Evolutionary conservation across 805 yeast genomes (phyloP).

Genomic region (Metschnikowia orientalis): DNA sequence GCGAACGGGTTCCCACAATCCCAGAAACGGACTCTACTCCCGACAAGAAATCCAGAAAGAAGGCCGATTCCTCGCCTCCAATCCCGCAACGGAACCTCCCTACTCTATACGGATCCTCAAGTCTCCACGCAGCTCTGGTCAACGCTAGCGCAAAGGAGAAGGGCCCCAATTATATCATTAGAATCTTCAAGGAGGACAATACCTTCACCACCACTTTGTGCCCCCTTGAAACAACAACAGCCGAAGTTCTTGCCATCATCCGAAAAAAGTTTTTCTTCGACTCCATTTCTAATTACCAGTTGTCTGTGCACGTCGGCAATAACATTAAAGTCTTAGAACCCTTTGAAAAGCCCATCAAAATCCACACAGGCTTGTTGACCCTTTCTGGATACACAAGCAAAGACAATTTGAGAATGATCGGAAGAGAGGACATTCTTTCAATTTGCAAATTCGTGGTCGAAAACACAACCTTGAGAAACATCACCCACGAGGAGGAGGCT

Average conservation of each 20-base stretch:
- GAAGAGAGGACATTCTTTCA: conserved; percentile 78
- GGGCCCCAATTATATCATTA: conserved; percentile 47
- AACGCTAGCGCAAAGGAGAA: conserved; percentile 7
- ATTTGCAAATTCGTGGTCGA: conserved; percentile 76
- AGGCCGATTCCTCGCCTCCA: conserved; percentile 9
- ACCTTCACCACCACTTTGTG: conserved; percentile 82
- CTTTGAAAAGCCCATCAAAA: conserved; percentile 70
- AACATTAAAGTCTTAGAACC: conserved; percentile 67
- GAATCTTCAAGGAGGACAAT: conserved; percentile 80
- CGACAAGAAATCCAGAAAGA: conserved; percentile 7
- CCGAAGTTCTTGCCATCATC: conserved; percentile 64
- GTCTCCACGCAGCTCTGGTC: not conserved
- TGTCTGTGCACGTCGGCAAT: conserved; percentile 72
- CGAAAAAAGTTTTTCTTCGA: conserved; percentile 76
- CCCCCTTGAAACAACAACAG: conserved; percentile 70
- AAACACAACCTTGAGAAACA: conserved; percentile 54
- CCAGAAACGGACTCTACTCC: too few relatives aligned
- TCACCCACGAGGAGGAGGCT: conserved; percentile 68
- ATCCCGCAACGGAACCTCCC: conserved; percentile 23
- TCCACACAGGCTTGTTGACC: conserved; percentile 67
- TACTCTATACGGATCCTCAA: conserved; percentile 28
- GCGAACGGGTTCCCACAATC: too few relatives aligned
- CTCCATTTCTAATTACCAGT: conserved; percentile 65
- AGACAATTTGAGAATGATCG: conserved; percentile 75
- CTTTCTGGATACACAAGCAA: conserved; percentile 74